Evolutionary conservation across 73 alveolate genomes (phyloP).

Genomic region (Halteria grandinella): DNA sequence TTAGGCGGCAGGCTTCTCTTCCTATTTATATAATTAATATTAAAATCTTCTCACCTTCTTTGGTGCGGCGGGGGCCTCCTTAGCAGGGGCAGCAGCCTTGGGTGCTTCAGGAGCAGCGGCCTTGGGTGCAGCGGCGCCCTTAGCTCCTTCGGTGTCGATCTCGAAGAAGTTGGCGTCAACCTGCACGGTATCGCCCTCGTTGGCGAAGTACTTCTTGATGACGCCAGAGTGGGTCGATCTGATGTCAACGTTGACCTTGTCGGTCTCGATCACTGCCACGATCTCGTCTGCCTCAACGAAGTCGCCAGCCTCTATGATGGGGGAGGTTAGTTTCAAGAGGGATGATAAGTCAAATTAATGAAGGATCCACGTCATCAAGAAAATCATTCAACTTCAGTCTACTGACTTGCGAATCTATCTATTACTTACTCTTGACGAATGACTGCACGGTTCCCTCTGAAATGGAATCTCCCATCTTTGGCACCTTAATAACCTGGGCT

Average conservation of each 20-base stretch:
- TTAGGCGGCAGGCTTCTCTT: too few species aligned
- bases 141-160: slow-evolving; percentile 51
- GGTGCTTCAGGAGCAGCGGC: slow-evolving; percentile 39
- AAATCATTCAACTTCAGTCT: too few species aligned
- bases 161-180: slow-evolving; percentile 69
- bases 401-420: too few species aligned
- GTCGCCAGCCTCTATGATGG: slow-evolving; percentile 74
- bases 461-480: slow-evolving; percentile 91
- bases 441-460: slow-evolving; percentile 73
- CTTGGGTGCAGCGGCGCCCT: slow-evolving; percentile 46
- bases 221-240: slow-evolving; percentile 65
- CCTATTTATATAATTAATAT: too few species aligned
- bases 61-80: slow-evolving; percentile 18
- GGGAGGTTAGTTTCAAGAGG: too few species aligned
- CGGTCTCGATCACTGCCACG: slow-evolving; percentile 87
- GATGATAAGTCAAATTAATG: too few species aligned
- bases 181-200: slow-evolving; percentile 68
- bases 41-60: too few species aligned
- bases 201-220: slow-evolving; percentile 56
- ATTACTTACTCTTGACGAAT: slow-evolving; percentile 34
- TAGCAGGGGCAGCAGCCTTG: slow-evolving; percentile 43
- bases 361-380: too few species aligned
- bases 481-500: slow-evolving; percentile 67
- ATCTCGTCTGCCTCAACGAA: slow-evolving; percentile 81
- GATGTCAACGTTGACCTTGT: slow-evolving; percentile 77